Conservation (phyloP, 2,329 filamentous ascomycete genomes). For the Rachicladosporium sp. region DNA sequence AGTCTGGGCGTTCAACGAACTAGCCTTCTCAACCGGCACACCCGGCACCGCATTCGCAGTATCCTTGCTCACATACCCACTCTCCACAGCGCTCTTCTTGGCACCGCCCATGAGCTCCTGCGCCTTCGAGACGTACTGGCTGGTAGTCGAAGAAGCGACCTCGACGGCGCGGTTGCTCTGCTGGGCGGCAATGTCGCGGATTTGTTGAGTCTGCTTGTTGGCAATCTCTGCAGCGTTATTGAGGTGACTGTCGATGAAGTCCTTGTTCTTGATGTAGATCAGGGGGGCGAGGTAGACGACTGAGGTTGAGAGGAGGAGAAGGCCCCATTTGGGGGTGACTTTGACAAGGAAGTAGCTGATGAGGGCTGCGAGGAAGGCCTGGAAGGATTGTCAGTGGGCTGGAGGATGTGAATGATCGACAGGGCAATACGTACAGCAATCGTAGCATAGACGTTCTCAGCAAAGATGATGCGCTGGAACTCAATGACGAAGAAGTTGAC, state of each 20-base stretch:
- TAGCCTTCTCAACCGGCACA: constrained; percentile 9
- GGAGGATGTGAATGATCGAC: not conserved
- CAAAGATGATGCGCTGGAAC: constrained; percentile 53
- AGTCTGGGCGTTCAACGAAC: not conserved
- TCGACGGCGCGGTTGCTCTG: constrained; percentile 47
- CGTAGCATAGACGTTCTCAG: constrained; percentile 51
- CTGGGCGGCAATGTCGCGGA: constrained; percentile 48
- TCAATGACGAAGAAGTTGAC: constrained; percentile 59
- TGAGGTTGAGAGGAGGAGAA: constrained; percentile 44
- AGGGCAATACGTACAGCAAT: constrained; percentile 37
- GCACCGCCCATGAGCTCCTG: constrained; percentile 39
- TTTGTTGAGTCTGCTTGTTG: constrained; percentile 46
- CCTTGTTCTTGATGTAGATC: constrained; percentile 53
- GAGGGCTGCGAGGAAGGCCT: constrained; percentile 49
- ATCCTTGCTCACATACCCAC: constrained; percentile 23
- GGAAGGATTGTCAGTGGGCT: constrained; percentile 10
- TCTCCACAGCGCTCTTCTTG: constrained; percentile 24
- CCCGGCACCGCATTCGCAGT: constrained; percentile 16
- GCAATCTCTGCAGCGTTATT: constrained; percentile 42
- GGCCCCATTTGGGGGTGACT: constrained; percentile 52
- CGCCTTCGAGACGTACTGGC: constrained; percentile 49
- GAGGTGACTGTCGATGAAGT: constrained; percentile 50
- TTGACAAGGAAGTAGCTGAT: constrained; percentile 54
- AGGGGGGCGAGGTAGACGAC: constrained; percentile 48
- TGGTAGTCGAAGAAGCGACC: constrained; percentile 46